Percentiles rank a stretch among this genome's conserved stretches.
These are phyloP conservation scores for Durio zibethinus DNA, from an alignment of 345 rosid species.

Conservation along the genomic window DNA sequence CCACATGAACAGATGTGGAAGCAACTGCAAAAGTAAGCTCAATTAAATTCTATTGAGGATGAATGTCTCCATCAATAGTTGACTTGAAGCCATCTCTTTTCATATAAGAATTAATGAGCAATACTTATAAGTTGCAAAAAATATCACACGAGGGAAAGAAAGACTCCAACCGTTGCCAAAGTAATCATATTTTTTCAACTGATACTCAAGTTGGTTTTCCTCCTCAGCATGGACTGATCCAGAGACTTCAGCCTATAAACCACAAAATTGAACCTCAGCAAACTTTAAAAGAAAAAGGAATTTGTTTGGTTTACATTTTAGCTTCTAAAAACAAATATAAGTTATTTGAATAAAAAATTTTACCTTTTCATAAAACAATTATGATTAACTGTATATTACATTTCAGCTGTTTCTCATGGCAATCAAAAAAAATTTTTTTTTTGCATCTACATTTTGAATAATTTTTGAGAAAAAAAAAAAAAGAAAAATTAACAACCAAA, in stretches of 20 bases:
- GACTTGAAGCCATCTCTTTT: not conserved
- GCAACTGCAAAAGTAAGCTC: constrained; percentile 46
- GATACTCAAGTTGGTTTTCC: constrained; percentile 64
- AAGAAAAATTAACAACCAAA: not conserved
- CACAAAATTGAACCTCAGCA: constrained; percentile 1
- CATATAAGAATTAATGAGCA: not conserved
- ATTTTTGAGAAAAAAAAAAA: not conserved
- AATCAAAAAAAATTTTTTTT: not conserved
- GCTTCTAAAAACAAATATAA: constrained; percentile 1
- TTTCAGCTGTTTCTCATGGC: not conserved
- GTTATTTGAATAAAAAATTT: not conserved
- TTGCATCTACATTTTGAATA: not conserved
- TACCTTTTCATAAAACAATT: not conserved
- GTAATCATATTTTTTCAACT: constrained; percentile 71
- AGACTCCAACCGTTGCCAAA: constrained; percentile 70
- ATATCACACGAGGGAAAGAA: not conserved
- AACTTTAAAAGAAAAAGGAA: not conserved
- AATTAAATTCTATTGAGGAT: not conserved
- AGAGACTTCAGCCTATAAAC: constrained; percentile 70
- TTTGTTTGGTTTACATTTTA: not conserved
- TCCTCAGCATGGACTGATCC: constrained; percentile 57
- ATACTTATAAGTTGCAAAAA: not conserved
- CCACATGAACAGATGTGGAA: constrained; percentile 46
- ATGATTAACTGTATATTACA: not conserved
- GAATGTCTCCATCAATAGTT: constrained; percentile 1